These are phyloP conservation scores for Cutaneotrichosporon cyanovorans DNA, from an alignment of 1,284 basidiomycete species.

Conservation along the genomic window DNA sequence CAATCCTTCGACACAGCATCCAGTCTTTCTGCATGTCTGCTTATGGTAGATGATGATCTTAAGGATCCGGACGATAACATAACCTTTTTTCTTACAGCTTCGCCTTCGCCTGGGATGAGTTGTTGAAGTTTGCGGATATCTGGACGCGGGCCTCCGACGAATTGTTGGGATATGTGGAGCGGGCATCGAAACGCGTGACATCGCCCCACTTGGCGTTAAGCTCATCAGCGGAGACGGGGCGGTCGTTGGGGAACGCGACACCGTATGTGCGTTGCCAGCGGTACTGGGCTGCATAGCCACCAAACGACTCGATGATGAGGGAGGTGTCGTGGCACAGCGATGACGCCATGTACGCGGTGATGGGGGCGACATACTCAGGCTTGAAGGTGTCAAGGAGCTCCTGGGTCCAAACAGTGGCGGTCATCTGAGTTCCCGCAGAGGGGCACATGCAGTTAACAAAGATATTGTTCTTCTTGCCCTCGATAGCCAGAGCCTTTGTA, in stretches of 20 bases:
- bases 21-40: no score
- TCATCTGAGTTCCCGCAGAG: conserved; percentile 86
- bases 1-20: no score
- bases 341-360: conserved; percentile 86
- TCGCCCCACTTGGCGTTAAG: conserved; percentile 67
- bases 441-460: conserved; percentile 83
- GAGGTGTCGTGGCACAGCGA: conserved; percentile 68
- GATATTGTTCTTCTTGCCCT: conserved; percentile 87
- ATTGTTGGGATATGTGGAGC: conserved; percentile 67
- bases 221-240: conserved; percentile 66
- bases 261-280: conserved; percentile 88
- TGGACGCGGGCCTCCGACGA: conserved; percentile 66
- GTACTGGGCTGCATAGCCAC: conserved; percentile 86
- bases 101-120: conserved; percentile 32
- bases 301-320: conserved; percentile 76
- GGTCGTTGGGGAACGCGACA: conserved; percentile 64
- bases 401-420: conserved; percentile 72
- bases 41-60: no score
- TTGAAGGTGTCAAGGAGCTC: conserved; percentile 75
- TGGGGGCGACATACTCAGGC: conserved; percentile 87
- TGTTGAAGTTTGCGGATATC: conserved; percentile 73
- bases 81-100: background rate
- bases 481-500: conserved; percentile 81
- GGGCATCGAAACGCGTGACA: conserved; percentile 75
- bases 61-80: no score